phyloP scores from a whole-genome alignment of 352 stramenopile species.

The Phytophthora idaei region DNA sequence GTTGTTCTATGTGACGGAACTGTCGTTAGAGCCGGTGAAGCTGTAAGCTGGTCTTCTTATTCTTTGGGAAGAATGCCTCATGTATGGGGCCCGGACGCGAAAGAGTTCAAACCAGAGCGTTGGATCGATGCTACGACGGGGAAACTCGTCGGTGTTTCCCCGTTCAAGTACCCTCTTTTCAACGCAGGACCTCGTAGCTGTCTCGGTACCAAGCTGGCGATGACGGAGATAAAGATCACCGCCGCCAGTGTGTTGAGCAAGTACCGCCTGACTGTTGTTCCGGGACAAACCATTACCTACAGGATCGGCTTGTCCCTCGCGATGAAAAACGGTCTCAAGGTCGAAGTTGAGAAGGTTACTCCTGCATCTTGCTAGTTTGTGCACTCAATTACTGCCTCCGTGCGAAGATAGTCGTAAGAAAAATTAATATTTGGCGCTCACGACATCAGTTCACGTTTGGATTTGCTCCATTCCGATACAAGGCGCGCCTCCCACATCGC shows the following conservation, averaged over 20 bases:
- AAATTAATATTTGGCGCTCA: neutral
- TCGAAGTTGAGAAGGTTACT: conserved; percentile 3
- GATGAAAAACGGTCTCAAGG: conserved; percentile 35
- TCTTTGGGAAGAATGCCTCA: conserved; percentile 40
- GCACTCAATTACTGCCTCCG: neutral
- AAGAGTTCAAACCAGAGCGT: conserved; percentile 50
- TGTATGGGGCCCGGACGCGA: conserved; percentile 50
- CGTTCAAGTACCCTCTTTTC: conserved; percentile 58
- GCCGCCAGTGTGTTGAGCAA: conserved; percentile 42
- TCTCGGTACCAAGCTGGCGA: conserved; percentile 47
- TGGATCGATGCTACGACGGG: conserved; percentile 38
- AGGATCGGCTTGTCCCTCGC: conserved; percentile 33
- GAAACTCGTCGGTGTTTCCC: conserved; percentile 37
- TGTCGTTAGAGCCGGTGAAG: conserved; percentile 30
- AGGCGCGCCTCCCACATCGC: neutral
- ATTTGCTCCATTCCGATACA: neutral
- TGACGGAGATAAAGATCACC: conserved; percentile 66
- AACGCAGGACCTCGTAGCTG: conserved; percentile 53
- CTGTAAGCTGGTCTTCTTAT: conserved; percentile 44
- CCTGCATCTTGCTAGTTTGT: neutral
- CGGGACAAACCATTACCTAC: conserved; percentile 37
- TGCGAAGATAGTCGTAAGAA: neutral
- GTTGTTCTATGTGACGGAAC: conserved; percentile 52
- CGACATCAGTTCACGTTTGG: neutral
- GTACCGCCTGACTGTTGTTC: conserved; percentile 42